Conservation (phyloP, 192 early-diverging fungal species). For the Nowakowskiella sp. region DNA sequence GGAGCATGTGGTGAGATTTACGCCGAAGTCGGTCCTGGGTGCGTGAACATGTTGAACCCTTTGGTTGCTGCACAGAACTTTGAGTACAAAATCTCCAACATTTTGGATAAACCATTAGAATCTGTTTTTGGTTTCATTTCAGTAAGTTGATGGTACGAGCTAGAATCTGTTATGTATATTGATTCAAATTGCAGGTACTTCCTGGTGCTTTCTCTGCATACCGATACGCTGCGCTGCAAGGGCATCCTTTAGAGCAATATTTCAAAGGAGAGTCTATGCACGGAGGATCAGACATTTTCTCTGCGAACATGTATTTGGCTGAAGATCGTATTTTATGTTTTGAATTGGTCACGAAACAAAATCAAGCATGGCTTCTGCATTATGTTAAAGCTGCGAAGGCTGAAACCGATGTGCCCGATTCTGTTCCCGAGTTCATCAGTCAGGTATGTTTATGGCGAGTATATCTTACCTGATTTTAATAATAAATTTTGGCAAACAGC, state of each 20-base stretch:
- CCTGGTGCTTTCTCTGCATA: constrained; percentile 96
- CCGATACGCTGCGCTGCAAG: constrained; percentile 72
- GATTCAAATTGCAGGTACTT: no score
- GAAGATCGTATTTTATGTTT: constrained; percentile 93
- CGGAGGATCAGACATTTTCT: constrained; percentile 67
- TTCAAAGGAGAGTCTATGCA: constrained; percentile 91
- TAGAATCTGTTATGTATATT: no score
- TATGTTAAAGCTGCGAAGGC: constrained; percentile 85
- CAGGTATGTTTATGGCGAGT: no score
- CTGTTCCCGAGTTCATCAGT: constrained; percentile 84
- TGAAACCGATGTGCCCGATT: constrained; percentile 91
- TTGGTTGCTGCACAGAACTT: constrained; percentile 94
- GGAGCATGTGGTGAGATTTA: constrained; percentile 95
- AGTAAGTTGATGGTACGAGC: constrained; percentile 56
- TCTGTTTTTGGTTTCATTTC: constrained; percentile 83
- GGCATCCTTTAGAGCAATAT: constrained; percentile 67
- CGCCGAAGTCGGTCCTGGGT: constrained; percentile 70
- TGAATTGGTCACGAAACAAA: constrained; percentile 80
- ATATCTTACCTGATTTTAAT: no score
- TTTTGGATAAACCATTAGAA: constrained; percentile 93
- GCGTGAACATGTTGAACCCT: constrained; percentile 67
- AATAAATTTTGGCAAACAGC: no score
- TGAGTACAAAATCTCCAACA: constrained; percentile 98
- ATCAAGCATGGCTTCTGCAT: constrained; percentile 67
- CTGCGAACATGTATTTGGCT: constrained; percentile 88